phyloP scores from a whole-genome alignment of 176 grass and related monocot species.

The Aegilops bicornis region DNA sequence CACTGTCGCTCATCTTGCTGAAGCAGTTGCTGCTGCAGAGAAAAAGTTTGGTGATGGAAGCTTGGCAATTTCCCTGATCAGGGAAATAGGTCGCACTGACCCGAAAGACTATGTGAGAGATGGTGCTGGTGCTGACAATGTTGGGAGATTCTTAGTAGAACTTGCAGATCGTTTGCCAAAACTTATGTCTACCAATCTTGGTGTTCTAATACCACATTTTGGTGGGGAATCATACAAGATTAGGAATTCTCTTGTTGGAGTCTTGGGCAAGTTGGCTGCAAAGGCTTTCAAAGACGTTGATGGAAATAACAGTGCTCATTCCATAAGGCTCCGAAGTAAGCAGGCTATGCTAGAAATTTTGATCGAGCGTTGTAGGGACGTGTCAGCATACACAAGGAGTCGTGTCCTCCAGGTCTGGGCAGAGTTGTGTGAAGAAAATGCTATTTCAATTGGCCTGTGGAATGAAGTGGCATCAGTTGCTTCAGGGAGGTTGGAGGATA shows the following conservation, averaged over 20 bases:
- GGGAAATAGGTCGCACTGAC: conserved; percentile 84
- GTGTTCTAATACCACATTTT: conserved; percentile 89
- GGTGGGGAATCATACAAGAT: conserved; percentile 98
- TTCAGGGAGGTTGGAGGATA: conserved; percentile 89
- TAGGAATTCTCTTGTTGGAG: conserved; percentile 93
- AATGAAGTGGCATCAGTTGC: conserved; percentile 86
- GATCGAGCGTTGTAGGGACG: conserved; percentile 86
- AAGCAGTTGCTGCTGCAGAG: conserved; percentile 70
- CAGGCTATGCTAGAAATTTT: conserved; percentile 94
- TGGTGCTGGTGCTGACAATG: conserved; percentile 74
- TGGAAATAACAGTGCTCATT: conserved; percentile 67
- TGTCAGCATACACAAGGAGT: conserved; percentile 94
- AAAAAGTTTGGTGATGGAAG: conserved; percentile 82
- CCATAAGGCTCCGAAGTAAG: conserved; percentile 69
- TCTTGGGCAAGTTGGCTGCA: conserved; percentile 80
- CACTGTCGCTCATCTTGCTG: conserved; percentile 64
- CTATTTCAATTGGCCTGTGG: conserved; percentile 94
- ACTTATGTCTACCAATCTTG: conserved; percentile 88
- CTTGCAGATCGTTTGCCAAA: conserved; percentile 73
- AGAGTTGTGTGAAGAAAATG: conserved; percentile 88
- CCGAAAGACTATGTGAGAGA: conserved; percentile 90
- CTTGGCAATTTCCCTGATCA: conserved; percentile 71
- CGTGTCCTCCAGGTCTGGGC: conserved; percentile 96
- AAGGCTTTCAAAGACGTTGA: conserved; percentile 89
- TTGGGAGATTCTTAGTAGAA: conserved; percentile 86